Conservation (phyloP, 805 yeast genomes). For the Metahyphopichia silvanorum region DNA sequence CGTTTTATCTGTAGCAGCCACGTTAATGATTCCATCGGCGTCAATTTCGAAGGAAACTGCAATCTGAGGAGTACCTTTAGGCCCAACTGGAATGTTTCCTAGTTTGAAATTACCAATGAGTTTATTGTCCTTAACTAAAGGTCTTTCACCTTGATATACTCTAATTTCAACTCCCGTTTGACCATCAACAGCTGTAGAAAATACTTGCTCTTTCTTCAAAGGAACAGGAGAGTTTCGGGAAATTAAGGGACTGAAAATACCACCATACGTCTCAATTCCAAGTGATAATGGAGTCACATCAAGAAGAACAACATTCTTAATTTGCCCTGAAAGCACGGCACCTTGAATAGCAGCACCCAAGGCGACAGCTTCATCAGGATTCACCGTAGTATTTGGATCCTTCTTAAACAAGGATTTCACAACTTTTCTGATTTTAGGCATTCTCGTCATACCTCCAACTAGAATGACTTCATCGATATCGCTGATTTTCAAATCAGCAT, state of each 20-base stretch:
- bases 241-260: slow-evolving; percentile 74
- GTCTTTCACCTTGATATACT: slow-evolving; percentile 80
- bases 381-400: slow-evolving; percentile 68
- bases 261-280: slow-evolving; percentile 85
- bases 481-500: slow-evolving; percentile 62
- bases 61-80: slow-evolving; percentile 79
- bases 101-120: slow-evolving; percentile 72
- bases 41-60: slow-evolving; percentile 76
- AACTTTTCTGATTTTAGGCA: slow-evolving; percentile 72
- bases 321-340: slow-evolving; percentile 80
- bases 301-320: slow-evolving; percentile 69
- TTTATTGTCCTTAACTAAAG: slow-evolving; percentile 74
- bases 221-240: slow-evolving; percentile 79
- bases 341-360: slow-evolving; percentile 90
- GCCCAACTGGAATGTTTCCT: slow-evolving; percentile 69
- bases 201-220: slow-evolving; percentile 66
- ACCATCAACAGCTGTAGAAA: slow-evolving; percentile 80
- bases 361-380: slow-evolving; percentile 94
- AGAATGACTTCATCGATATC: slow-evolving; percentile 73
- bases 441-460: slow-evolving; percentile 89
- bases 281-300: slow-evolving; percentile 83
- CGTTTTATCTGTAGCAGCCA: slow-evolving; percentile 54
- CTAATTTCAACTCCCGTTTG: slow-evolving; percentile 81
- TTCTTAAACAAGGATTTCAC: slow-evolving; percentile 60
- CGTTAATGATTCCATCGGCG: slow-evolving; percentile 71